Evolutionary conservation across 2,329 filamentous ascomycete species (phyloP).

Genomic region (Calonectria henricotiae): DNA sequence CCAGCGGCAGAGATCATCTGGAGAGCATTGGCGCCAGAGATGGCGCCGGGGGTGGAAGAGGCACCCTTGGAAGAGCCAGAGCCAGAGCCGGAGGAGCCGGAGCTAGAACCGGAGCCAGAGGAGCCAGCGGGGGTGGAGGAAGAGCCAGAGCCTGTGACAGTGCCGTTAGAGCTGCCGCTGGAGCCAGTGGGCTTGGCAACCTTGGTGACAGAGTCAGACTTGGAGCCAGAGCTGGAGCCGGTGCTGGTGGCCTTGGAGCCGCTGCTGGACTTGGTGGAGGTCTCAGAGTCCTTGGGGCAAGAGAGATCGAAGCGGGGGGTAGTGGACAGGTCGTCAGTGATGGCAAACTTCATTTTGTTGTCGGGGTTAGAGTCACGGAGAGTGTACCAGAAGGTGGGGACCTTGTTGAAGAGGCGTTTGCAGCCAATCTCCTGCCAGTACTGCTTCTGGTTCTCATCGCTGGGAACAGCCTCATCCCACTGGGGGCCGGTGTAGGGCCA

Average conservation of each 20-base stretch:
- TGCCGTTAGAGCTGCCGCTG: slow-evolving; percentile 34
- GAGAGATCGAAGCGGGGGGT: slow-evolving; percentile 69
- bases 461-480: slow-evolving; percentile 71
- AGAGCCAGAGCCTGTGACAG: slow-evolving; percentile 37
- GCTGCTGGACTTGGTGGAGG: slow-evolving; percentile 41
- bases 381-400: slow-evolving; percentile 75
- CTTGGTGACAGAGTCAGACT: neutral
- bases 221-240: slow-evolving; percentile 11
- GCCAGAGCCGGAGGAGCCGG: slow-evolving; percentile 30
- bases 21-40: slow-evolving; percentile 43
- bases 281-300: slow-evolving; percentile 58
- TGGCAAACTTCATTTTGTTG: slow-evolving; percentile 73
- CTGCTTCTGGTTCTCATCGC: slow-evolving; percentile 72
- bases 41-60: slow-evolving; percentile 42
- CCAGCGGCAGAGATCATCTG: slow-evolving; percentile 43
- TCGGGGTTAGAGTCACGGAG: slow-evolving; percentile 75
- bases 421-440: slow-evolving; percentile 78
- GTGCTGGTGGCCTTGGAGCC: slow-evolving; percentile 33
- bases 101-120: slow-evolving; percentile 27
- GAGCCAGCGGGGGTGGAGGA: slow-evolving; percentile 27
- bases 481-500: slow-evolving; percentile 73
- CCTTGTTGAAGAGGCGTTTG: slow-evolving; percentile 70
- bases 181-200: slow-evolving; percentile 22
- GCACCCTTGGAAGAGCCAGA: slow-evolving; percentile 24
- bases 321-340: slow-evolving; percentile 70